Evolutionary conservation across 257 asterid genomes (phyloP).

Genomic region (Scutellaria minor): DNA sequence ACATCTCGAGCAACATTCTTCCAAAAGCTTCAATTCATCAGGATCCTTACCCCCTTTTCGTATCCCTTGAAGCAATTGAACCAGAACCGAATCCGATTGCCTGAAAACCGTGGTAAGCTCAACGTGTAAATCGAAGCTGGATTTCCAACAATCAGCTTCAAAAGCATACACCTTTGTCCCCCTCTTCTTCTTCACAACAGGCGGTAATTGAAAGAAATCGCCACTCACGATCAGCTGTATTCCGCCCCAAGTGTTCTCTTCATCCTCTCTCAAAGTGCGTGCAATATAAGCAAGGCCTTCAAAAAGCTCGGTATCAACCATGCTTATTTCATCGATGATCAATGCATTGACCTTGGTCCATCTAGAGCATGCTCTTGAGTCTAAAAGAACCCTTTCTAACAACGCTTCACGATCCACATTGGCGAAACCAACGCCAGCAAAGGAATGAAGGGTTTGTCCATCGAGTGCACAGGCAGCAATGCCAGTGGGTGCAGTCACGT

Average conservation of each 20-base stretch:
- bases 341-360: conserved; percentile 67
- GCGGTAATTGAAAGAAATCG: conserved; percentile 80
- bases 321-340: conserved; percentile 73
- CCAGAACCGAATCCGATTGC: conserved; percentile 58
- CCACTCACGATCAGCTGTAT: conserved; percentile 80
- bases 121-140: conserved; percentile 59
- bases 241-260: conserved; percentile 70
- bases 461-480: conserved; percentile 65
- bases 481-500: conserved; percentile 80
- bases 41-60: conserved; percentile 57
- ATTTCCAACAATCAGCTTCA: conserved; percentile 72
- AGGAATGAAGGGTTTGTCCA: conserved; percentile 67
- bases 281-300: conserved; percentile 61
- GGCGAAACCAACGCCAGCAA: conserved; percentile 61
- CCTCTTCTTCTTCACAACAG: conserved; percentile 40
- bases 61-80: conserved; percentile 61
- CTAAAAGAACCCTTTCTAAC: conserved; percentile 47
- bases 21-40: conserved; percentile 53
- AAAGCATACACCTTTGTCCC: conserved; percentile 52
- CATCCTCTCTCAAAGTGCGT: conserved; percentile 41
- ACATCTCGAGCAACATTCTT: conserved; percentile 52
- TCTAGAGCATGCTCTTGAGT: conserved; percentile 49
- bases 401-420: conserved; percentile 41
- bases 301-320: conserved; percentile 61
- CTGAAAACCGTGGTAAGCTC: conserved; percentile 67